Evolutionary conservation across 805 yeast species (phyloP), one percentile per base, ranked within the genome.

Genomic region (Starmerella riodocensis): DNA sequence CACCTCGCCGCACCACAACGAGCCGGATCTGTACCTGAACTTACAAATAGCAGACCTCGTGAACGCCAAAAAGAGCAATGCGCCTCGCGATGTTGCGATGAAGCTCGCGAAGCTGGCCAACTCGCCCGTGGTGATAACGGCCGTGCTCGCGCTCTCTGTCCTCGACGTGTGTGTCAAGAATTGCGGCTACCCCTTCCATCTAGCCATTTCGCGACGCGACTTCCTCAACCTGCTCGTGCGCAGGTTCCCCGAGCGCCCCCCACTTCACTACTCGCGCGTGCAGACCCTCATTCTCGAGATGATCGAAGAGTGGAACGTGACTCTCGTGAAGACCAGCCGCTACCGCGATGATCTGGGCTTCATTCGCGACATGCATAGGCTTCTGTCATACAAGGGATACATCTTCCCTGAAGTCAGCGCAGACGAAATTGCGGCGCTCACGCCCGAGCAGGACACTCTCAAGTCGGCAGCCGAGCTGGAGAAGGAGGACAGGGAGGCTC

Each of bases 271-370:
- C 60, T 68, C 88, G 16, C 70, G 85, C 47, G 77, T 83, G 20
- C 97, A 91, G 58, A 68, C 84, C 56, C 67, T 85, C 51, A 75
- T 88, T 47, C 67, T 91, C 54, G 86, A 91, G 43, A 83, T 86
- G 41, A 79, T 91, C 53, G 94, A 88, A 60, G 97, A 91, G 60
- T 91, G 99, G 99, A 76, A 82, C 57, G 93, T 83, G 58, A 88
- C 97, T 1, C 75, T 91, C 40, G 88, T 96, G 61, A 76, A 77
- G 53, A 84, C 91, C 38, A 76, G 94, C 21, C 71, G 83, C 54
- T 82, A 91, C 60, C 83, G 82, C 57, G 93, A 85, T 32, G 99
- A 91, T 58, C 66, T 91, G 52, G 91, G 86, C 3, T 83, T 79
- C 58, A 81, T 91, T 50, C 74, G 91, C 50, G 98, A 91, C 56